phyloP scores from a whole-genome alignment of 345 rosid genomes.

The Eucalyptus pauciflora region DNA sequence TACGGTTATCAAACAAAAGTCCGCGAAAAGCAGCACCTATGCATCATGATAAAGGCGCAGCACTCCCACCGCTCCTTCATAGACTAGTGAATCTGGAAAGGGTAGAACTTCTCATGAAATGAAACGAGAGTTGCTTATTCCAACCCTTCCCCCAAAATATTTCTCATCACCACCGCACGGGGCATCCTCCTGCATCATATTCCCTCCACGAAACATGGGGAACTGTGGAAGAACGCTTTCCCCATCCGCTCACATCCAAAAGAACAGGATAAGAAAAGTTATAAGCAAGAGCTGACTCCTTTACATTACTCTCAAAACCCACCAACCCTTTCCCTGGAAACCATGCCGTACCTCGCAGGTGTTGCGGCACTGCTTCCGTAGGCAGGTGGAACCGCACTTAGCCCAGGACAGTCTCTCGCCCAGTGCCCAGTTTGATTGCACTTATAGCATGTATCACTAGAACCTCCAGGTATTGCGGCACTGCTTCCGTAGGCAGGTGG shows the following conservation, averaged over 20 bases:
- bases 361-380: slow-evolving; percentile 23
- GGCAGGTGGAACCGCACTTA: slow-evolving; percentile 16
- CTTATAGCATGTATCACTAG: slow-evolving; percentile 32
- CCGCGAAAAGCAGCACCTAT: background rate
- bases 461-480: slow-evolving; percentile 11
- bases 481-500: slow-evolving; percentile 35
- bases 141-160: background rate
- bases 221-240: background rate
- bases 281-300: background rate
- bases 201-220: background rate
- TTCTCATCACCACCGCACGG: background rate
- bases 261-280: background rate
- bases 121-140: background rate
- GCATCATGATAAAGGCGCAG: background rate
- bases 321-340: slow-evolving; percentile 1
- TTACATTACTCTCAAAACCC: background rate
- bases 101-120: background rate
- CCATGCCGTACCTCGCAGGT: slow-evolving; percentile 35
- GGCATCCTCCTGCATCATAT: background rate
- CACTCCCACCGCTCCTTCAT: background rate
- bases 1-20: background rate
- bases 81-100: background rate
- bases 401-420: slow-evolving; percentile 55
- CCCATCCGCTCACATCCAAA: background rate
- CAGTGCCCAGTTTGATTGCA: slow-evolving; percentile 61